Percentiles rank a stretch among this genome's conserved stretches.
These are phyloP conservation scores for Penicillium sp. DNA, from an alignment of 2,329 filamentous ascomycete genomes.

Conservation along the genomic window DNA sequence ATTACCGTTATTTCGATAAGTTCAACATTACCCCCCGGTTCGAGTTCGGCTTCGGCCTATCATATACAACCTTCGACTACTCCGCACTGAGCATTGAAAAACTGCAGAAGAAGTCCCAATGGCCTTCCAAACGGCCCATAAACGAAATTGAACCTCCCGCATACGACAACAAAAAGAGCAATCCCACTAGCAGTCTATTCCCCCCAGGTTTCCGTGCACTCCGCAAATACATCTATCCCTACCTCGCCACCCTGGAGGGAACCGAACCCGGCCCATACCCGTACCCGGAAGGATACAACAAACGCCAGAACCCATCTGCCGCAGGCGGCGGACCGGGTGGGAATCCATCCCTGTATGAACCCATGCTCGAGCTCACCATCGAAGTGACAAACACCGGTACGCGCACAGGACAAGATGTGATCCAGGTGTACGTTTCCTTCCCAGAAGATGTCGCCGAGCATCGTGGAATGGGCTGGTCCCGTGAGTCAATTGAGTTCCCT, in stretches of 20 bases:
- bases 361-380: slow-evolving; percentile 48
- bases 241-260: slow-evolving; percentile 56
- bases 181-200: slow-evolving; percentile 59
- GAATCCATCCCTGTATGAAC: slow-evolving; percentile 52
- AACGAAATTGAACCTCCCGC: slow-evolving; percentile 51
- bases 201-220: slow-evolving; percentile 62
- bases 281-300: slow-evolving; percentile 59
- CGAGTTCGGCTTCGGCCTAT: slow-evolving; percentile 83
- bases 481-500: slow-evolving; percentile 61
- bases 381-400: slow-evolving; percentile 52
- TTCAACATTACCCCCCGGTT: slow-evolving; percentile 71
- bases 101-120: slow-evolving; percentile 50
- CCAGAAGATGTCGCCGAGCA: slow-evolving; percentile 41
- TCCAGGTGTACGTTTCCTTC: slow-evolving; percentile 68
- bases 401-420: slow-evolving; percentile 51
- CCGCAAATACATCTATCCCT: slow-evolving; percentile 72
- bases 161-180: slow-evolving; percentile 58
- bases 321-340: slow-evolving; percentile 65
- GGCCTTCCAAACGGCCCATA: slow-evolving; percentile 46
- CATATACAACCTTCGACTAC: slow-evolving; percentile 73
- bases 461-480: slow-evolving; percentile 26
- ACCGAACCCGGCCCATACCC: slow-evolving; percentile 46
- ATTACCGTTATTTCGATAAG: slow-evolving; percentile 88
- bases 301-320: slow-evolving; percentile 52
- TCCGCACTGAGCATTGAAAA: slow-evolving; percentile 52